phyloP scores from a whole-genome alignment of 1,139 yeast species.

The Lodderomyces oxycetoniae region DNA sequence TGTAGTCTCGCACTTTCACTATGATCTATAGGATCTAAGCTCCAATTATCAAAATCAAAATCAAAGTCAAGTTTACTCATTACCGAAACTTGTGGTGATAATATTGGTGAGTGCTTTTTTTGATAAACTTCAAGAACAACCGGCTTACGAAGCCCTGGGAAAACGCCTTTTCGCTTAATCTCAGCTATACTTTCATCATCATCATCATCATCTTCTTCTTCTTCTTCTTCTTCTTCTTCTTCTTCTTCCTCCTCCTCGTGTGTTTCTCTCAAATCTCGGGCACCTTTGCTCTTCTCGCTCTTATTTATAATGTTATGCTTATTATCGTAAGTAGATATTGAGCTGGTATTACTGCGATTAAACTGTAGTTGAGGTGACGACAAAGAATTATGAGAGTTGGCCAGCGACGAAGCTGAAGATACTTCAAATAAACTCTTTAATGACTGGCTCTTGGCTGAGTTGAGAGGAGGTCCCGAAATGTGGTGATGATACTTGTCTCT shows the following conservation, averaged over 20 bases:
- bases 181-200: not conserved
- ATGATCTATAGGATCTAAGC: constrained; percentile 6
- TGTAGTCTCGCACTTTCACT: too few relatives aligned
- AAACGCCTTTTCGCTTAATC: too few relatives aligned
- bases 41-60: constrained; percentile 9
- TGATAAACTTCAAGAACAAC: constrained; percentile 6
- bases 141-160: too few relatives aligned
- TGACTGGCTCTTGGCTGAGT: too few relatives aligned
- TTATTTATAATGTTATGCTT: constrained; percentile 1
- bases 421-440: constrained; percentile 8
- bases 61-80: constrained; percentile 6
- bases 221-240: not conserved
- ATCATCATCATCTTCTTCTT: constrained; percentile 1
- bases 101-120: not conserved
- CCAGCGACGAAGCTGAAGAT: constrained; percentile 6
- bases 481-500: too few relatives aligned
- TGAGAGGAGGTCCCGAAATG: too few relatives aligned
- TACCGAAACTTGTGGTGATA: not conserved
- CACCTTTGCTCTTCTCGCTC: constrained; percentile 1
- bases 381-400: constrained; percentile 2
- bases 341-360: constrained; percentile 6
- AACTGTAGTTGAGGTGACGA: not conserved
- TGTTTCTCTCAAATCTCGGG: not conserved
- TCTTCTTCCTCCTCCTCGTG: not conserved
- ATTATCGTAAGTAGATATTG: constrained; percentile 3